Conservation (phyloP, 2,329 filamentous ascomycete genomes). For the Lecanicillium sp. region DNA sequence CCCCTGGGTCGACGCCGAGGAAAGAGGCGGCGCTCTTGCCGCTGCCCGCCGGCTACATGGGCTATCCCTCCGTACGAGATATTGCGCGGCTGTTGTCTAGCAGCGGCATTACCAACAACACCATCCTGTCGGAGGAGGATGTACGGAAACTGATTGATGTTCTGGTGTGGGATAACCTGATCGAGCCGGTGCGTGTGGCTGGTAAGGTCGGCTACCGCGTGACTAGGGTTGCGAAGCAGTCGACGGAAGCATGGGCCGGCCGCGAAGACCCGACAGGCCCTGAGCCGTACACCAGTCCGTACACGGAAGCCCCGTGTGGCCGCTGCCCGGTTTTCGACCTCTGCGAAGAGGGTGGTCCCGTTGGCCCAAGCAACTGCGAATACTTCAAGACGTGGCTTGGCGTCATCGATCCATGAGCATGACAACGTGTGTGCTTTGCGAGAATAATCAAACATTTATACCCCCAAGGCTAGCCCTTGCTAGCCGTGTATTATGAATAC, state of each 20-base stretch:
- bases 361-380: slow-evolving; percentile 82
- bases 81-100: slow-evolving; percentile 70
- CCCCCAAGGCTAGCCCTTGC: not conserved
- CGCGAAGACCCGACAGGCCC: slow-evolving; percentile 32
- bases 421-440: not conserved
- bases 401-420: slow-evolving; percentile 26
- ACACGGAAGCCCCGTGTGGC: slow-evolving; percentile 86
- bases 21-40: slow-evolving; percentile 41
- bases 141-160: slow-evolving; percentile 83
- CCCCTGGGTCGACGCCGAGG: slow-evolving; percentile 18
- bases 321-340: slow-evolving; percentile 89
- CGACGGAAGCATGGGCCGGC: slow-evolving; percentile 34
- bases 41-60: slow-evolving; percentile 60
- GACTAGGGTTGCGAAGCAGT: slow-evolving; percentile 42
- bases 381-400: slow-evolving; percentile 86
- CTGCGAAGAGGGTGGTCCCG: slow-evolving; percentile 83
- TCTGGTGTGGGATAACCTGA: slow-evolving; percentile 77
- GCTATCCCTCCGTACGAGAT: slow-evolving; percentile 74
- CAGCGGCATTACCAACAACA: slow-evolving; percentile 65
- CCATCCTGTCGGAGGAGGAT: slow-evolving; percentile 64
- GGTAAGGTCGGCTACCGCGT: slow-evolving; percentile 48
- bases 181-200: slow-evolving; percentile 58
- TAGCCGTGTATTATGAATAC: too few relatives aligned
- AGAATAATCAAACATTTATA: not conserved
- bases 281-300: slow-evolving; percentile 56